Evolutionary conservation across 768 basidiomycete species (phyloP).

Genomic region (Trametes villosa): DNA sequence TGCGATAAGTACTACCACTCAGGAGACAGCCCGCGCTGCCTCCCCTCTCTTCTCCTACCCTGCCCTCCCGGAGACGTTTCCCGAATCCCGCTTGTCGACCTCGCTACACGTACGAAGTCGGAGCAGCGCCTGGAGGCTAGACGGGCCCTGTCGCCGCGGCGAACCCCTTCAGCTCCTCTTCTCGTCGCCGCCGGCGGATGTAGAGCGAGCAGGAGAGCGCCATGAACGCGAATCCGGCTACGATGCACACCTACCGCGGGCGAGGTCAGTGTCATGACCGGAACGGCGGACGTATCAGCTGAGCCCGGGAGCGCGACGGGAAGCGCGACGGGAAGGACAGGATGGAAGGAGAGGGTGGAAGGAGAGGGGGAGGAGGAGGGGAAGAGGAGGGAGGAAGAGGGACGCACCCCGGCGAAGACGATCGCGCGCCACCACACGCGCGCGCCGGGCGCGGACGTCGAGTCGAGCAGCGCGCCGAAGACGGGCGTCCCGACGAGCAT

Average conservation of each 20-base stretch:
- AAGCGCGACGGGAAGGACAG: neutral
- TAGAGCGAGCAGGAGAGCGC: slow-evolving; percentile 20
- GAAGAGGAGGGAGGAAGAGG: neutral
- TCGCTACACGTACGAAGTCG: neutral
- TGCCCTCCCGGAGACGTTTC: too few species aligned
- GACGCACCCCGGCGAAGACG: slow-evolving; percentile 31
- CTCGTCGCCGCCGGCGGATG: slow-evolving; percentile 1
- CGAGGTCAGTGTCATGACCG: neutral
- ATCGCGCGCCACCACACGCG: slow-evolving; percentile 27
- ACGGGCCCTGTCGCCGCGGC: neutral
- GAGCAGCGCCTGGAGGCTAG: neutral
- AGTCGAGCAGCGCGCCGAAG: slow-evolving; percentile 28
- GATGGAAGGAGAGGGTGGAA: neutral
- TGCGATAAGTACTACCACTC: too few species aligned
- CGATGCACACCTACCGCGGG: slow-evolving; percentile 16
- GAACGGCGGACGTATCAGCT: neutral
- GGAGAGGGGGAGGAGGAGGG: neutral
- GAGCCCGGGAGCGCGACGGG: neutral
- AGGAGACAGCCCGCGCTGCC: too few species aligned
- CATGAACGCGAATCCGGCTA: slow-evolving; percentile 24
- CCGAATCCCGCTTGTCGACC: too few species aligned
- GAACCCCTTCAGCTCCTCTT: neutral
- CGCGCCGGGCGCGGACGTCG: neutral
- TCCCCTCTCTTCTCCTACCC: too few species aligned
- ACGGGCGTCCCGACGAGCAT: slow-evolving; percentile 31